phyloP scores from a whole-genome alignment of 768 basidiomycete species.

The Candolleomyces eurysporus region DNA sequence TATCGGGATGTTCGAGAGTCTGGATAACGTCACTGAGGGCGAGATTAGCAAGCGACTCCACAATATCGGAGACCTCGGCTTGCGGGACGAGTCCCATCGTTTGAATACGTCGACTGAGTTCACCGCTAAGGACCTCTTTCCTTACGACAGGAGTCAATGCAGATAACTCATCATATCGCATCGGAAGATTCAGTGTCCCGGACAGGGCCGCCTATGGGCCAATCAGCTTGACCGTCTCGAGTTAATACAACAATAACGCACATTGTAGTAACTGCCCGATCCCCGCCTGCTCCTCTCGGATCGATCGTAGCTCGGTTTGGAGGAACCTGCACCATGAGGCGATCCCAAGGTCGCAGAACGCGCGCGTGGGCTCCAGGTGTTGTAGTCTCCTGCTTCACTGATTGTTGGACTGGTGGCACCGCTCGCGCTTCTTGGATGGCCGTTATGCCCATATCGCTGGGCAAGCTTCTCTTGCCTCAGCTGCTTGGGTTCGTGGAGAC shows the following conservation, averaged over 20 bases:
- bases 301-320: constrained; percentile 52
- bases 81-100: constrained; percentile 49
- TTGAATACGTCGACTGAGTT: constrained; percentile 74
- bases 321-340: constrained; percentile 30
- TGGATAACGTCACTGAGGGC: constrained; percentile 76
- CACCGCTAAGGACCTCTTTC: constrained; percentile 81
- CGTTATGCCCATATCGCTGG: constrained; percentile 76
- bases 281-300: constrained; percentile 70
- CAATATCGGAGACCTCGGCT: constrained; percentile 59
- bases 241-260: constrained; percentile 30
- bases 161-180: constrained; percentile 85
- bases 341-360: constrained; percentile 50
- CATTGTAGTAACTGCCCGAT: constrained; percentile 86
- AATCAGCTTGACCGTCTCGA: constrained; percentile 7
- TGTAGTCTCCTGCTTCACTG: constrained; percentile 78
- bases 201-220: constrained; percentile 67
- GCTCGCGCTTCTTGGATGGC: constrained; percentile 76
- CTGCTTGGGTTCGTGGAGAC: constrained; percentile 89
- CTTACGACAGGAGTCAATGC: constrained; percentile 84
- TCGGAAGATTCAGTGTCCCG: constrained; percentile 76
- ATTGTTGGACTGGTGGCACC: constrained; percentile 84
- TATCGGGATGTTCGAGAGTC: constrained; percentile 68
- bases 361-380: constrained; percentile 73
- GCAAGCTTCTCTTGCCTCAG: constrained; percentile 88
- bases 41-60: constrained; percentile 68